Conservation (phyloP, 805 yeast genomes). For the Peterozyma toletana region DNA sequence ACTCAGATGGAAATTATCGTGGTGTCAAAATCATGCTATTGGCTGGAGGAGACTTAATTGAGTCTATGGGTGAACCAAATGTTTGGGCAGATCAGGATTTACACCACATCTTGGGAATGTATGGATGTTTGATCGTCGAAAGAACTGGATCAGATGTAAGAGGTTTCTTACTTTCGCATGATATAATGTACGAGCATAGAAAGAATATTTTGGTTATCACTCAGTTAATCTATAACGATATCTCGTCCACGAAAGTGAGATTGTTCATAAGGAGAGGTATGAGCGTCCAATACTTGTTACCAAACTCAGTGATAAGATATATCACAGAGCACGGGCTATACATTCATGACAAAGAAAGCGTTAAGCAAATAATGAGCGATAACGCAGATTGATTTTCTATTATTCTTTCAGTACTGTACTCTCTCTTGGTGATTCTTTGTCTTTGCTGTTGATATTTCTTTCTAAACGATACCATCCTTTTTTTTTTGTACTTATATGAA, state of each 20-base stretch:
- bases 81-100: constrained; percentile 97
- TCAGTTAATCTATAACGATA: constrained; percentile 94
- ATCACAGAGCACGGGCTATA: constrained; percentile 89
- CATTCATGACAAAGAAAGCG: constrained; percentile 85
- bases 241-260: constrained; percentile 89
- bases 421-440: no score
- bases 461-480: no score
- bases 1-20: constrained; percentile 49
- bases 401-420: no score
- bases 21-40: constrained; percentile 93
- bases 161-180: constrained; percentile 85
- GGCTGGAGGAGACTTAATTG: constrained; percentile 97
- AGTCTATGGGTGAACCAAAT: constrained; percentile 99
- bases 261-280: constrained; percentile 88
- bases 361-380: constrained; percentile 65
- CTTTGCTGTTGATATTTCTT: no score
- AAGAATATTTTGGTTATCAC: constrained; percentile 90
- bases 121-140: constrained; percentile 95
- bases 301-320: constrained; percentile 90
- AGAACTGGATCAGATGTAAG: constrained; percentile 96
- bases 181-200: constrained; percentile 94
- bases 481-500: no score
- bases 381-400: constrained; percentile 10
- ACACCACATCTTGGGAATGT: constrained; percentile 90
- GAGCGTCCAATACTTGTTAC: constrained; percentile 92